A percentile compares a stretch with the other conserved stretches of the same genome.
These are phyloP conservation scores for Syzygium oleosum DNA, from an alignment of 345 rosid species.

Conservation along the genomic window DNA sequence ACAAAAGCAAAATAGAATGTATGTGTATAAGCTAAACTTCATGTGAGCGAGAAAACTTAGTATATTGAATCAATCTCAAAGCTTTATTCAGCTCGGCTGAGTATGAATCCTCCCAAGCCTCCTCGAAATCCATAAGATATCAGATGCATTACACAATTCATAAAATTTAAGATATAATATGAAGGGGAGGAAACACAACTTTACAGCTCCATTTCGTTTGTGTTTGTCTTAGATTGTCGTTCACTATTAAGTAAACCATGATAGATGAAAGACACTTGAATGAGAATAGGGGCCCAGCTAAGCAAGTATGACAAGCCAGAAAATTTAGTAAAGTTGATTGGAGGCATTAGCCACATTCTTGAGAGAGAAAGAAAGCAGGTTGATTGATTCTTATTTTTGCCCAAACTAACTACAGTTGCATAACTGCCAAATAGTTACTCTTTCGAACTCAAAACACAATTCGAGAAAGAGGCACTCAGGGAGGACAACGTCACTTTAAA, in stretches of 20 bases:
- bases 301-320: not conserved
- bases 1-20: not conserved
- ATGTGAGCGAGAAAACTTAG: not conserved
- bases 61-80: not conserved
- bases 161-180: not conserved
- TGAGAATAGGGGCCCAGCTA: not conserved
- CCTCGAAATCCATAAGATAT: not conserved
- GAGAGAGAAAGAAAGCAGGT: not conserved
- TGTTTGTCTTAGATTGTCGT: not conserved
- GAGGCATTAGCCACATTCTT: not conserved
- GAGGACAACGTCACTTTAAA: not conserved
- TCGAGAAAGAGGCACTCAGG: not conserved
- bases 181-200: not conserved
- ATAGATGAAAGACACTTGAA: not conserved
- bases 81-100: not conserved
- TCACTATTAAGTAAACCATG: not conserved
- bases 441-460: not conserved
- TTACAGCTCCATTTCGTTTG: not conserved
- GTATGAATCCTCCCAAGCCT: not conserved
- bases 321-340: not conserved
- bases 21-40: not conserved
- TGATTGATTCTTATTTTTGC: not conserved
- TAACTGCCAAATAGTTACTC: not conserved
- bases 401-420: not conserved
- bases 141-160: not conserved